Percentiles rank a stretch among this genome's conserved stretches.
These are phyloP conservation scores for Phyllosticta citriasiana DNA, from an alignment of 2,329 filamentous ascomycete genomes.

Conservation along the genomic window DNA sequence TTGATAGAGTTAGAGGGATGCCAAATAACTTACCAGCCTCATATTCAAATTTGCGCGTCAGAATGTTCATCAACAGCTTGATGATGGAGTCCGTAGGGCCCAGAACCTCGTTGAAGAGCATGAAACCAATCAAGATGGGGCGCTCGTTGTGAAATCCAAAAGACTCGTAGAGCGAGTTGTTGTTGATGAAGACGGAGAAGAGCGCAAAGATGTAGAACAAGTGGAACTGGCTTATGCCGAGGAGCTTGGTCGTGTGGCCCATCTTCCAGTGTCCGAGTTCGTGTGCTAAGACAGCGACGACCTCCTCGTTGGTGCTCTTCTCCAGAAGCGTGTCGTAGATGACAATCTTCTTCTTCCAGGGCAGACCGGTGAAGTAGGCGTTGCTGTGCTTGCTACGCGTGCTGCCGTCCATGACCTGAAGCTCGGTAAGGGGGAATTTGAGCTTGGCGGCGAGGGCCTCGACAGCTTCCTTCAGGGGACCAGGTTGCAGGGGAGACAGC, in stretches of 20 bases:
- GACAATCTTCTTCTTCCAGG: conserved; percentile 99
- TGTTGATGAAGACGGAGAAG: conserved; percentile 97
- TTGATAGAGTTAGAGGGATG: conserved; percentile 8
- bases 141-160: conserved; percentile 79
- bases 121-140: conserved; percentile 94
- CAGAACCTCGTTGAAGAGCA: conserved; percentile 94
- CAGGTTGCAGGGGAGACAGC: conserved; percentile 80
- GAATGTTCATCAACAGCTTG: conserved; percentile 90
- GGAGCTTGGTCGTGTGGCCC: conserved; percentile 85
- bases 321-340: conserved; percentile 97
- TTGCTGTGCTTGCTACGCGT: conserved; percentile 84
- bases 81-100: conserved; percentile 89
- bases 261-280: conserved; percentile 97
- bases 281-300: conserved; percentile 88
- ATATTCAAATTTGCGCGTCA: conserved; percentile 92
- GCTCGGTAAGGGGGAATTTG: conserved; percentile 82
- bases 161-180: conserved; percentile 76
- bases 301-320: conserved; percentile 84
- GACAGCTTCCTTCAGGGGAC: conserved; percentile 77
- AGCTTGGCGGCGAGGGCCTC: conserved; percentile 74
- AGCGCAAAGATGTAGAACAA: conserved; percentile 94
- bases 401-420: conserved; percentile 90
- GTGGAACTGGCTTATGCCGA: conserved; percentile 72
- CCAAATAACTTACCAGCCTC: conserved; percentile 55
- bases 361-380: conserved; percentile 91